Conservation (phyloP, 2,329 filamentous ascomycete genomes). For the Cercospora janseana region DNA sequence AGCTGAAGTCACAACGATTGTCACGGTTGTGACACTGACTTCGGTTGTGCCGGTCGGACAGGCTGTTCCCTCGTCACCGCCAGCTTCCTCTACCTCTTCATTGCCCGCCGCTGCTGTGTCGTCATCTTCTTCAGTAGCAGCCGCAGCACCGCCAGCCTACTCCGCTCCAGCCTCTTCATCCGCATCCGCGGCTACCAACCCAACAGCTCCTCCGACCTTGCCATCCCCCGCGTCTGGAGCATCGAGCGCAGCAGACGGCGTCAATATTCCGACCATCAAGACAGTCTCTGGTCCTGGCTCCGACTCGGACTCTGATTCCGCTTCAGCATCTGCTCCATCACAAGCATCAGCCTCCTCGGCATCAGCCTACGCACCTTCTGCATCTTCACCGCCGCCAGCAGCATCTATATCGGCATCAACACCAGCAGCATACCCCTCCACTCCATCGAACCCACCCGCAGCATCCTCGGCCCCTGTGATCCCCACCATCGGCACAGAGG, state of each 20-base stretch:
- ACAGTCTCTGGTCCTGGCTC: background rate
- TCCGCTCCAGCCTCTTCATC: constrained; percentile 5
- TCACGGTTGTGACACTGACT: constrained; percentile 24
- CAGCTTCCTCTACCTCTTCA: background rate
- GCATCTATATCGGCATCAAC: no score
- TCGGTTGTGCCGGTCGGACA: constrained; percentile 16
- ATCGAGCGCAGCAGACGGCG: background rate
- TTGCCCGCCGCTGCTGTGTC: constrained; percentile 2
- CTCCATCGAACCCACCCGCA: no score
- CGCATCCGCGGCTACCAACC: background rate
- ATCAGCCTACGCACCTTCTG: background rate
- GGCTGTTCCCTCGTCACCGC: constrained; percentile 7
- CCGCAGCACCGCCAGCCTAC: constrained; percentile 9
- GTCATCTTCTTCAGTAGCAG: background rate
- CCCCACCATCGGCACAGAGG: constrained; percentile 15
- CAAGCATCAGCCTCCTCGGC: background rate
- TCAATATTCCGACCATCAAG: constrained; percentile 1
- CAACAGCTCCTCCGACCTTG: constrained; percentile 15
- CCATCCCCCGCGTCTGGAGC: background rate
- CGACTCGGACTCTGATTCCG: background rate
- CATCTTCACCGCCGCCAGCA: no score
- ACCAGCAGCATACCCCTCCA: no score
- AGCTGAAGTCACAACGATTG: constrained; percentile 18
- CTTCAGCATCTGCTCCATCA: no score
- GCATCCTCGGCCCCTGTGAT: no score